Evolutionary conservation across 306 rosid genomes (phyloP), one percentile per base, ranked within the genome.

Genomic region (Cajanus cajan): DNA sequence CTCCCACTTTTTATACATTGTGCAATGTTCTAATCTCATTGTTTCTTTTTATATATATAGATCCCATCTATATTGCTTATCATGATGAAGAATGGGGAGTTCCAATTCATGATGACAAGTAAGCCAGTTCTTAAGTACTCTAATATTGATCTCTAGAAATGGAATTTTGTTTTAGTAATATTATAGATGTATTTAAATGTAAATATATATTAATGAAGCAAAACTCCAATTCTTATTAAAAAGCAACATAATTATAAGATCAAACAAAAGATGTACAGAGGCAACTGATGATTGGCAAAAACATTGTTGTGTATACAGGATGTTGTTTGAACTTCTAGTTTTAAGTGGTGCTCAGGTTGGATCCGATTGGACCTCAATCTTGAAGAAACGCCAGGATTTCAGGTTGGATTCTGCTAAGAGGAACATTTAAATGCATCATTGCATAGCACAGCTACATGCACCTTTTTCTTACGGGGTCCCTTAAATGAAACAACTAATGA

Each of bases 61-160:
- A 92, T 90, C 95, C 97, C 31, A 82, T 92, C 61, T 95, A 95
- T 85, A 80, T 95, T 84, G 97, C 98, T 75, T 95, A 95, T 85
- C 98, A 95, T 84, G 99, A 95, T 81, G 87, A 93, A 87, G 98
- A 95, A 85, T 95, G 99, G 99, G 99, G 99, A 45, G 99, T 91
- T 82, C 97, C 99, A 40, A 87, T 91, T 79, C 94, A 89, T 82
- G 97, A 95, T 85, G 99, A 95, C 94, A 89, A 85, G 99, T 95
- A 87, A 87, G 94, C 50, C 37, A n/a, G n/a, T n/a, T n/a, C n/a
- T n/a, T n/a, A n/a, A n/a, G n/a, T n/a, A n/a, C n/a, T n/a, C n/a
- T n/a, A n/a, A n/a, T n/a, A n/a, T n/a, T n/a, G n/a, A n/a, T n/a
- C n/a, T n/a, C n/a, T 28, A 28, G 31, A 28, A 28, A 1, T 3